These are phyloP conservation scores for Paraphaeosphaeria minitans DNA, from an alignment of 2,329 filamentous ascomycete genomes.

Conservation along the genomic window DNA sequence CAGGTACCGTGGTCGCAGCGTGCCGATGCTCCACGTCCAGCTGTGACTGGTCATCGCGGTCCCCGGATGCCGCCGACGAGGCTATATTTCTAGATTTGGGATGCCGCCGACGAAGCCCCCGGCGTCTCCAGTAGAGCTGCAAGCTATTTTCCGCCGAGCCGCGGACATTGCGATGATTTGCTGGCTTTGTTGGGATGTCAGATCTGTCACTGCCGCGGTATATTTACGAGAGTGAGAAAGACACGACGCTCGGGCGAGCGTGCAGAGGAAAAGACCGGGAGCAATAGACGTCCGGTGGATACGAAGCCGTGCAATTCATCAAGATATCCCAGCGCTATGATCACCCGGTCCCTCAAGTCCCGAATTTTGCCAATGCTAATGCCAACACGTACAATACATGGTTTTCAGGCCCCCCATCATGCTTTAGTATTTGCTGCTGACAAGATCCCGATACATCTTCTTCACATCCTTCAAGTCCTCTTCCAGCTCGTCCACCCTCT, in stretches of 20 bases:
- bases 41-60: conserved; percentile 35
- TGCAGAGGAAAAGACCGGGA: too few species aligned
- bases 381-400: conserved; percentile 1
- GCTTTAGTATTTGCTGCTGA: conserved; percentile 75
- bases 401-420: neutral
- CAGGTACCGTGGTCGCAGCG: neutral
- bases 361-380: neutral
- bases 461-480: conserved; percentile 93
- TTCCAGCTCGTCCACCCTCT: conserved; percentile 87
- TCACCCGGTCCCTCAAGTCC: neutral
- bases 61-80: conserved; percentile 8
- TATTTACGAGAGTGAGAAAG: too few species aligned
- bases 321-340: too few species aligned
- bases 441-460: conserved; percentile 91
- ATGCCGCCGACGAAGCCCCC: neutral
- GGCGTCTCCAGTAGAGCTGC: neutral
- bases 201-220: neutral
- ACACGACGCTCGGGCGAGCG: too few species aligned
- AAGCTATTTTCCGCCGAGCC: neutral
- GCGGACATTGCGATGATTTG: neutral
- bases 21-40: conserved; percentile 29
- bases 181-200: neutral
- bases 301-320: neutral
- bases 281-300: neutral
- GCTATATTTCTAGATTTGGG: too few species aligned